Percentiles rank a stretch among this genome's conserved stretches.
phyloP scores from a whole-genome alignment of 768 basidiomycete species.

The Cubamyces sp. region DNA sequence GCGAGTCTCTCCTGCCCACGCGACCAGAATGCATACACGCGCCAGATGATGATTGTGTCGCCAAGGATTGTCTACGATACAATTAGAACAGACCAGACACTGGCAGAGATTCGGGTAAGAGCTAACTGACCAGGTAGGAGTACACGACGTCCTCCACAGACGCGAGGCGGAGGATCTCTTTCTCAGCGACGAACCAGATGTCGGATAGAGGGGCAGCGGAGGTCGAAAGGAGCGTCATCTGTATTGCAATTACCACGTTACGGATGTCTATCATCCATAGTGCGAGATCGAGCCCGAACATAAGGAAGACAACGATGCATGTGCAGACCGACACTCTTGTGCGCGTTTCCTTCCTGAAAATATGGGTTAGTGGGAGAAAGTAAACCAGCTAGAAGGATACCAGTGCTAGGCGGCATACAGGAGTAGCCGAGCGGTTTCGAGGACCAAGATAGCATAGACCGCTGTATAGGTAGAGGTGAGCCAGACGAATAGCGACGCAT shows the following conservation, averaged over 20 bases:
- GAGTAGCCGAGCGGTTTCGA: too few relatives aligned
- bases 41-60: constrained; percentile 31
- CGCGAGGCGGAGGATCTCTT: constrained; percentile 7
- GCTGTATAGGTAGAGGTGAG: background rate
- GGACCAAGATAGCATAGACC: background rate
- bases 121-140: constrained; percentile 26
- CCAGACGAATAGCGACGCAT: background rate
- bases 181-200: background rate
- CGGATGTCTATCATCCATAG: constrained; percentile 30
- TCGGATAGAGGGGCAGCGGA: constrained; percentile 10
- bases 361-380: background rate
- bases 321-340: background rate
- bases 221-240: constrained; percentile 12
- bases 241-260: constrained; percentile 24
- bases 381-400: background rate
- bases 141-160: constrained; percentile 26
- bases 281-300: constrained; percentile 19
- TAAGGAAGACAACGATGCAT: constrained; percentile 7
- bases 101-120: background rate
- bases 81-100: too few relatives aligned
- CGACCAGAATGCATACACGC: constrained; percentile 27
- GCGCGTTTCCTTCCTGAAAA: background rate
- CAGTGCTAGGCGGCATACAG: too few relatives aligned
- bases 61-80: constrained; percentile 27
- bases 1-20: constrained; percentile 21